A percentile compares a stretch with the other conserved stretches of the same genome.
Conservation (phyloP, 768 basidiomycete species). For the Neoboletus magnificus region DNA sequence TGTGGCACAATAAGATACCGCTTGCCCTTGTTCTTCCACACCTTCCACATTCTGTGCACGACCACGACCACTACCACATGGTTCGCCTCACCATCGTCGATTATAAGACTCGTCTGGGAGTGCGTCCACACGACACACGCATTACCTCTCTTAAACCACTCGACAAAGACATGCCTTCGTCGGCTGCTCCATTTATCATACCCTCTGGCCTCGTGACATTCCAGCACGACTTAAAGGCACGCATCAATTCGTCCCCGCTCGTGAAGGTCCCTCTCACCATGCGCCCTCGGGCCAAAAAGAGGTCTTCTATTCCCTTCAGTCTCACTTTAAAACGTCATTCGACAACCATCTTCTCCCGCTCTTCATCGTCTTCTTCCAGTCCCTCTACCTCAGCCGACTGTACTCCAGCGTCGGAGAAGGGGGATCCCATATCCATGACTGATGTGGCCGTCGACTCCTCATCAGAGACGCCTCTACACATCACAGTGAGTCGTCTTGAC, state of each 20-base stretch:
- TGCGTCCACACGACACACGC: constrained; percentile 10
- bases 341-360: constrained; percentile 21
- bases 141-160: constrained; percentile 17
- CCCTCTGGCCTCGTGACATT: constrained; percentile 27
- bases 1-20: constrained; percentile 16
- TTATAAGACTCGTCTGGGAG: constrained; percentile 19
- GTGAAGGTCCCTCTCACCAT: constrained; percentile 28
- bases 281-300: constrained; percentile 29
- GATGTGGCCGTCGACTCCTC: constrained; percentile 2
- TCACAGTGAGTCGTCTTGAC: constrained; percentile 16
- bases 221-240: constrained; percentile 30
- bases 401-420: constrained; percentile 18
- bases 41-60: constrained; percentile 19
- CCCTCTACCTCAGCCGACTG: constrained; percentile 9
- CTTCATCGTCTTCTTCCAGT: constrained; percentile 16
- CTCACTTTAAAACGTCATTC: constrained; percentile 27
- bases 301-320: constrained; percentile 21
- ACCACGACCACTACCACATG: constrained; percentile 17
- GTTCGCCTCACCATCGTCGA: constrained; percentile 10
- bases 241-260: constrained; percentile 23
- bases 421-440: constrained; percentile 17
- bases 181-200: constrained; percentile 27
- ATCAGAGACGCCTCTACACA: background rate
- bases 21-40: constrained; percentile 7
- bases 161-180: constrained; percentile 22